phyloP scores from a whole-genome alignment of 1,284 basidiomycete genomes.

The Cutaneotrichosporon mucoides region DNA sequence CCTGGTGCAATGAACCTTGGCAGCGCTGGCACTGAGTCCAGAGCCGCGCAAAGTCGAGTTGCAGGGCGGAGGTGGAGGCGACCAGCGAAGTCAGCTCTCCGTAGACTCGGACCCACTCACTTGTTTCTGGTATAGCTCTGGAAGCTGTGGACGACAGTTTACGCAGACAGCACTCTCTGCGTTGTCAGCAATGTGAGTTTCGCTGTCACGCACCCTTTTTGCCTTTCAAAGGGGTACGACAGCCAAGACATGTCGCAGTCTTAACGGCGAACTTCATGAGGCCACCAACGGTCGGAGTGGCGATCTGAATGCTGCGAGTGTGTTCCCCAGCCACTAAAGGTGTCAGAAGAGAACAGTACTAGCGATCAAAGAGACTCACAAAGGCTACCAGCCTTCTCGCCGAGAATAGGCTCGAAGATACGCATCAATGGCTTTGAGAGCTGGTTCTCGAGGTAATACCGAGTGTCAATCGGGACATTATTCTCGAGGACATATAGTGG shows the following conservation, averaged over 20 bases:
- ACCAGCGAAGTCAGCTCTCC: constrained; percentile 42
- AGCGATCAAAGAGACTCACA: constrained; percentile 69
- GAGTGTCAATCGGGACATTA: constrained; percentile 92
- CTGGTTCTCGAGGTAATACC: constrained; percentile 95
- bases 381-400: constrained; percentile 77
- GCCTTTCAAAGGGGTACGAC: constrained; percentile 74
- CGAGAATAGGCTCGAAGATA: constrained; percentile 95
- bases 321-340: constrained; percentile 82
- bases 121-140: constrained; percentile 89
- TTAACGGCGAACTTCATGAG: constrained; percentile 97
- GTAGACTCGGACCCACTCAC: constrained; percentile 42
- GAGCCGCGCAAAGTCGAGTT: constrained; percentile 83
- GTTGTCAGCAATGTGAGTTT: constrained; percentile 9
- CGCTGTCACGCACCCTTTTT: constrained; percentile 59
- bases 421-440: constrained; percentile 90
- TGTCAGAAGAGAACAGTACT: neutral
- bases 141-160: constrained; percentile 77
- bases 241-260: constrained; percentile 86
- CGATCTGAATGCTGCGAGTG: constrained; percentile 86
- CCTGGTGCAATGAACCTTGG: constrained; percentile 91
- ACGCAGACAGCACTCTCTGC: constrained; percentile 86
- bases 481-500: constrained; percentile 93
- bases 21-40: constrained; percentile 98
- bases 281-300: constrained; percentile 88
- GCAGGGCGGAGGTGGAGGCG: constrained; percentile 65